Evolutionary conservation across 306 rosid genomes (phyloP).

Genomic region (Arachis hypogaea): DNA sequence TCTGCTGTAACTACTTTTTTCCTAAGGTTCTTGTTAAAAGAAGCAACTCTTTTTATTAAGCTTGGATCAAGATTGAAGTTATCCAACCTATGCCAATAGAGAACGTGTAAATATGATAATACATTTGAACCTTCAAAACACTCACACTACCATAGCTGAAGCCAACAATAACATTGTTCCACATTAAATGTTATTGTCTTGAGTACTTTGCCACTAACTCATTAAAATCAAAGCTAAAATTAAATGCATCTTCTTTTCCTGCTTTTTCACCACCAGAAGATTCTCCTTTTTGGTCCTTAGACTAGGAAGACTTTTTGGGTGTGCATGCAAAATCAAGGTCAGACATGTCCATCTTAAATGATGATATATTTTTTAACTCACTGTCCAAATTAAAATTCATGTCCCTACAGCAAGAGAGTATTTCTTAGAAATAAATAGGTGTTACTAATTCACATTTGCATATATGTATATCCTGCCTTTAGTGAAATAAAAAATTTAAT

Average conservation of each 20-base stretch:
- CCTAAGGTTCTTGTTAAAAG: slow-evolving; percentile 42
- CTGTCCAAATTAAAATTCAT: slow-evolving; percentile 81
- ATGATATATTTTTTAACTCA: slow-evolving; percentile 72
- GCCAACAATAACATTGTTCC: too few species aligned
- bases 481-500: slow-evolving; percentile 16
- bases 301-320: slow-evolving; percentile 56
- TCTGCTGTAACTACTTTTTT: slow-evolving; percentile 50
- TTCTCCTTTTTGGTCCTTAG: slow-evolving; percentile 58
- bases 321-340: slow-evolving; percentile 53
- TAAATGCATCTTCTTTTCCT: slow-evolving; percentile 55
- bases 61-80: slow-evolving; percentile 7
- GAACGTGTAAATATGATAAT: slow-evolving; percentile 22
- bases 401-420: slow-evolving; percentile 58
- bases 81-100: slow-evolving; percentile 58
- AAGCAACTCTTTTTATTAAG: slow-evolving; percentile 48
- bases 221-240: slow-evolving; percentile 79
- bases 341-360: slow-evolving; percentile 58
- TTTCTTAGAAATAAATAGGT: slow-evolving; percentile 34
- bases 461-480: slow-evolving; percentile 22
- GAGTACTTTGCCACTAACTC: slow-evolving; percentile 60
- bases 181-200: background rate
- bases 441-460: slow-evolving; percentile 35
- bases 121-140: slow-evolving; percentile 21
- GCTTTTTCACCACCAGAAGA: slow-evolving; percentile 52
- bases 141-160: background rate